Base-by-base conservation (phyloP, 805 yeast species). In the Wickerhamiella azyma region DNA sequence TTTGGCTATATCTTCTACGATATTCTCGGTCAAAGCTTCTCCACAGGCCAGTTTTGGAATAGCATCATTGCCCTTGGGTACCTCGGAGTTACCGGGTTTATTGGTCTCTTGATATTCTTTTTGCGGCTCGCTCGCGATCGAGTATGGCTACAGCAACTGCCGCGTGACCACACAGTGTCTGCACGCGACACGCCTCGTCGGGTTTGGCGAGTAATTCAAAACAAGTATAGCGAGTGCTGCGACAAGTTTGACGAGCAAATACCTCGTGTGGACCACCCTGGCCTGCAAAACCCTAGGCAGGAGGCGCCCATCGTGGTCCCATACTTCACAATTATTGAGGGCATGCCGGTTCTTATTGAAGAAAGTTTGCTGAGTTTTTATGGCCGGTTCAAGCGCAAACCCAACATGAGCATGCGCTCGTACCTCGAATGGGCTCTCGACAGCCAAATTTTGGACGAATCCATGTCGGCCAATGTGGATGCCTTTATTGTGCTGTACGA, bases 61-160 rank as follows among this genome's bases (percentile, higher is more conserved):
- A 75, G 89, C 2, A 79, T 88, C 51, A 84, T 88, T 49, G 84
- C 86, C 17, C 76, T 83, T 7, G 74, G 77, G 39, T 85, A 81
- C 6, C 70, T 83, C 55, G 84, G 77, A 2, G 63, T 76, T 1
- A 76, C 83, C 51, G 66, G 77, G 1, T 48, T 80, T 0, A 53
- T 72, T 6, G 63, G 77, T 3, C 51, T 77, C 0, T 50, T 75
- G 1, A 59, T 82, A 16, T 75, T 77, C 52, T 63, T 81, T 17
- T 64, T 75, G 33, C 69, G 97, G 47, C 64, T 85, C 7, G 66
- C 77, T 47, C 69, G 72, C 19, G 68, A 73, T 46, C 69, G 79
- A 48, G 69, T 75, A 44, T 66, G 79, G 42, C 57, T 86, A 50
- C 74, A 76, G 48, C 92, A 81, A 52, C 82, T 88, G 16, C 96